Percentiles rank a stretch among this genome's conserved stretches.
phyloP scores from a whole-genome alignment of 805 yeast genomes.

The Yarrowia yakushimensis region DNA sequence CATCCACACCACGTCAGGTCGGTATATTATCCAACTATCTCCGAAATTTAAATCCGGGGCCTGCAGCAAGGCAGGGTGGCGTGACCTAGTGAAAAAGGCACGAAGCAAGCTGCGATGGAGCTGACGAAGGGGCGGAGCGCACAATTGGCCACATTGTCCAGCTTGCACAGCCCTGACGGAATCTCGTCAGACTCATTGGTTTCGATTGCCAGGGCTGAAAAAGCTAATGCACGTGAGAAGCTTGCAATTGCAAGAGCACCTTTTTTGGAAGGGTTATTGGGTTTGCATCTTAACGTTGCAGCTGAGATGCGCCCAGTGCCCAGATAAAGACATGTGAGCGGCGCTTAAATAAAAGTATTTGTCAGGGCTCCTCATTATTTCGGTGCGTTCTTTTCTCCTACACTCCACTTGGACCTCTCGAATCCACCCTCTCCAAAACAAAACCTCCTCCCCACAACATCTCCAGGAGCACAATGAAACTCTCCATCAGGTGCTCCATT shows the following conservation, averaged over 20 bases:
- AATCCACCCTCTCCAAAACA: not conserved
- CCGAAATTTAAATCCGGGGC: not conserved
- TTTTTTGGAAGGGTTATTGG: not conserved
- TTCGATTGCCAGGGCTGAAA: not conserved
- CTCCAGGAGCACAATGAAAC: not conserved
- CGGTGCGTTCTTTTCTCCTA: not conserved
- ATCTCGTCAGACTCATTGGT: not conserved
- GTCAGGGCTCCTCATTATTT: no score
- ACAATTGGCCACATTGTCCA: no score
- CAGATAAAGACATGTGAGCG: conserved; percentile 22
- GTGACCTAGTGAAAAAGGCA: not conserved
- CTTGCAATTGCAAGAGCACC: not conserved
- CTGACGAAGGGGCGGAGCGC: no score
- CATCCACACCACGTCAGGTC: no score
- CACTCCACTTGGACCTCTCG: not conserved
- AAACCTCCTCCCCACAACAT: not conserved
- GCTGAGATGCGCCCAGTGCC: not conserved
- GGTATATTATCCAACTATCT: not conserved
- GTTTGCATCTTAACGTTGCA: not conserved
- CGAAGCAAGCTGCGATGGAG: no score
- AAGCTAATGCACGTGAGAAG: not conserved
- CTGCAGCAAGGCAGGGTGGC: not conserved
- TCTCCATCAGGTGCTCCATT: no score
- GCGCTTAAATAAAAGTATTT: conserved; percentile 6
- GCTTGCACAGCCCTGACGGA: no score